Percentiles rank a stretch among this genome's conserved stretches.
phyloP scores from a whole-genome alignment of 257 asterid genomes.

The Primulina eburnea region DNA sequence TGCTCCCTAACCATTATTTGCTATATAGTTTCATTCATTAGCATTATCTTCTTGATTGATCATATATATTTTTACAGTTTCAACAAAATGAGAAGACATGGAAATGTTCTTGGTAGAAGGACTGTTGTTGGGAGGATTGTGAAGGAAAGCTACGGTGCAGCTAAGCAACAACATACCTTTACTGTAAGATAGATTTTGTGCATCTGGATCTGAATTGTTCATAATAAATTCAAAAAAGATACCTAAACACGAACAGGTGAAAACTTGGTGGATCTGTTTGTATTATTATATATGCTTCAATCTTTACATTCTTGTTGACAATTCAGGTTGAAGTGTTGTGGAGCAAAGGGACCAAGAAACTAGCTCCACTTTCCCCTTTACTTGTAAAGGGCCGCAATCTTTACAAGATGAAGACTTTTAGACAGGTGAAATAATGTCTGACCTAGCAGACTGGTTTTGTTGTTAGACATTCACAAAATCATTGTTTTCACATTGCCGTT shows the following conservation, averaged over 20 bases:
- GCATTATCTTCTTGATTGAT: conserved; percentile 16
- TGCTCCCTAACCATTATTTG: background rate
- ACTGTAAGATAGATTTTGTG: conserved; percentile 42
- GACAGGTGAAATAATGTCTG: conserved; percentile 49
- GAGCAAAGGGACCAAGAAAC: conserved; percentile 59
- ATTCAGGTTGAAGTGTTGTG: conserved; percentile 75
- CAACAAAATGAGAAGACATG: conserved; percentile 45
- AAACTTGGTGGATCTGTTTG: conserved; percentile 5
- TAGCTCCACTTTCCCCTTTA: conserved; percentile 58
- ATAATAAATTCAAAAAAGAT: background rate
- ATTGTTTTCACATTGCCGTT: conserved; percentile 8
- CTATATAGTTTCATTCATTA: conserved; percentile 9
- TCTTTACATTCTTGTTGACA: conserved; percentile 12
- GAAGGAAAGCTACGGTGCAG: conserved; percentile 77
- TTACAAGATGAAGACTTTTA: conserved; percentile 56
- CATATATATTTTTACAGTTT: conserved; percentile 34
- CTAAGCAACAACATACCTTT: conserved; percentile 85
- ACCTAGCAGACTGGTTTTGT: conserved; percentile 7
- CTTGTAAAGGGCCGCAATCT: conserved; percentile 82
- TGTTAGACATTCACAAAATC: background rate
- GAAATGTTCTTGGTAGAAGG: conserved; percentile 45
- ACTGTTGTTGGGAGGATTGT: conserved; percentile 69
- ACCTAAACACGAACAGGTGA: conserved; percentile 2
- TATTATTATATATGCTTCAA: background rate
- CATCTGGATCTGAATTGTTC: background rate